These are phyloP conservation scores for Rhizopus delemar DNA, from an alignment of 371 early-diverging fungal genomes.

Conservation along the genomic window DNA sequence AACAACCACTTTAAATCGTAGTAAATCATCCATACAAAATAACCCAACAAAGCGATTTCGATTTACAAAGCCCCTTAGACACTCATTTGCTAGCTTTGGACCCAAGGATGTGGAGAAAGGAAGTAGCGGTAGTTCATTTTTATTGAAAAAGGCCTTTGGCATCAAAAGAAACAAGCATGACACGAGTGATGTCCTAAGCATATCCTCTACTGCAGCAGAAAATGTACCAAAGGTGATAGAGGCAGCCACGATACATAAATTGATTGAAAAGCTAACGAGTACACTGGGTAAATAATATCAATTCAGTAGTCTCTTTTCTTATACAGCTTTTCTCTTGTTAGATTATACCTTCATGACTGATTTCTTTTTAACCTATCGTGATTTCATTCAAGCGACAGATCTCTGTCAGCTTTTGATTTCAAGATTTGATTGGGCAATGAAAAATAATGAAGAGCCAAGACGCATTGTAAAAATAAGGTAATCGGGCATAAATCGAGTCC, in stretches of 20 bases:
- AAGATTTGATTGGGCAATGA: conserved; percentile 63
- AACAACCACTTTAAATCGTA: conserved; percentile 18
- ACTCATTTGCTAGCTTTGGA: not conserved
- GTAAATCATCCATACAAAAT: conserved; percentile 12
- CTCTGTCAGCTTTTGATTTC: conserved; percentile 59
- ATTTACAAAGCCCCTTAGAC: not conserved
- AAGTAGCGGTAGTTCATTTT: conserved; percentile 11
- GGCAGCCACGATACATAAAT: conserved; percentile 64
- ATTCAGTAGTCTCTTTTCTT: not conserved
- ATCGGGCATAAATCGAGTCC: not conserved
- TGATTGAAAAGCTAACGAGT: conserved; percentile 64
- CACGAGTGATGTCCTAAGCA: conserved; percentile 5
- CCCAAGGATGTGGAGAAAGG: not conserved
- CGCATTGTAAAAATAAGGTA: conserved; percentile 63
- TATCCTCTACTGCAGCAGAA: not conserved
- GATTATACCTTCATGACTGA: conserved; percentile 75
- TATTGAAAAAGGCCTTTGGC: conserved; percentile 31
- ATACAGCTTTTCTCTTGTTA: conserved; percentile 13
- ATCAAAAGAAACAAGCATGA: conserved; percentile 13
- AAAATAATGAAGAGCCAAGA: conserved; percentile 54
- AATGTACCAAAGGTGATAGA: conserved; percentile 52
- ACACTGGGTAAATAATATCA: conserved; percentile 42
- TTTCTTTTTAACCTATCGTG: conserved; percentile 72
- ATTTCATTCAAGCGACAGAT: conserved; percentile 61
- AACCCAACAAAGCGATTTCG: not conserved